Base-by-base conservation (phyloP, 495 filamentous ascomycete genomes). In the Penicillium herquei region DNA sequence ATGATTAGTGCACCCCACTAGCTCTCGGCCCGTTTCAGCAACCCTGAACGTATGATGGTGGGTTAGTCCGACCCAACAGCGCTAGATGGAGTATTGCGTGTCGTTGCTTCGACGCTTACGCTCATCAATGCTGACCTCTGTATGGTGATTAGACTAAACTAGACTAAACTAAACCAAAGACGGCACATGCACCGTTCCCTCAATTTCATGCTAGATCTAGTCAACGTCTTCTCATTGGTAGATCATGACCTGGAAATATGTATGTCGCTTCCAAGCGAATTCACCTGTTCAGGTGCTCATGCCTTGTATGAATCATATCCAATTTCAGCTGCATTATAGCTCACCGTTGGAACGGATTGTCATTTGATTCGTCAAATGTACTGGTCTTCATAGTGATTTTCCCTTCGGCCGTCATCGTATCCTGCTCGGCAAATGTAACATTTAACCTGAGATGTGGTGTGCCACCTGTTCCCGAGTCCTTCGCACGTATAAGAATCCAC, bases 401-500 rank as follows among this genome's bases (percentile, higher is more conserved):
- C 21, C 33, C 16, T 10, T 37, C 34, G 12, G 8, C 34, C 34
- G 9, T 26, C 42, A 6, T 33, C 16, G 45, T 37, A 9, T 31
- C 51, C 34, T 16, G 3, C 31, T 49, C 35, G 32, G 48, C n/a
- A 13, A 49, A 59, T 56, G 61, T 63, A 63, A 57, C 56, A 51
- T 52, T 54, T 42, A 26, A 47, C 14, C 39, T 49, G 50, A 43
- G 49, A 45, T 53, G 50, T 63, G 51, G 53, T 57, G 61, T 60
- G 56, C 56, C 61, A 63, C 56, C 47, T 26, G 21, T 26, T 26
- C 21, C 21, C 21, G 21, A 43, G 30, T 7, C 41, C 43, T 21
- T 58, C 45, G 17, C 31, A 10, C 26, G 49, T 67, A 65, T 65
- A 67, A 65, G 54, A 65, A 39, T 51, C 52, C 30, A 41, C 52